phyloP scores from a whole-genome alignment of 2,329 filamentous ascomycete species.

The Colletotrichum godetiae region DNA sequence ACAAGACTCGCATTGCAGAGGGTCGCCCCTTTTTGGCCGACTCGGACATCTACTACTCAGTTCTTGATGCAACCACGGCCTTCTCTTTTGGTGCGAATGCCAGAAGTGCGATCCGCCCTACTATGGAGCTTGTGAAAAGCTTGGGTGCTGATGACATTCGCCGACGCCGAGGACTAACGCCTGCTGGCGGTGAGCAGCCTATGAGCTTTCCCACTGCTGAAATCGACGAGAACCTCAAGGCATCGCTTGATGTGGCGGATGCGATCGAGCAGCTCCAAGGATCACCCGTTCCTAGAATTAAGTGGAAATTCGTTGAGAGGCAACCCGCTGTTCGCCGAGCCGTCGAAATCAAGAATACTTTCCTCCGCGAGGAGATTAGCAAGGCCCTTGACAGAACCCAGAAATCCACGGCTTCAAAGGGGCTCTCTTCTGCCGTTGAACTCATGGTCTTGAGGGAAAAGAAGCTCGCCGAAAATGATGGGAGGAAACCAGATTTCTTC shows the following conservation, averaged over 20 bases:
- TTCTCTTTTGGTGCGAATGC: slow-evolving; percentile 40
- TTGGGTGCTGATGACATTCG: background rate
- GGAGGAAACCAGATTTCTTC: background rate
- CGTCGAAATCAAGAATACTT: background rate
- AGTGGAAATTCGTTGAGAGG: background rate
- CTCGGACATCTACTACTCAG: slow-evolving; percentile 42
- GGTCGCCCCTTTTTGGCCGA: slow-evolving; percentile 44
- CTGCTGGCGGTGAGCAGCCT: background rate
- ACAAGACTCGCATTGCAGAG: slow-evolving; percentile 43
- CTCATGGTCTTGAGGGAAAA: background rate
- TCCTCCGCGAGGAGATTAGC: background rate
- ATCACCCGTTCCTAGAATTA: background rate
- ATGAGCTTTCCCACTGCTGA: background rate
- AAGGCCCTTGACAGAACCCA: background rate
- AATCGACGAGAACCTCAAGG: background rate
- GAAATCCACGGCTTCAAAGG: background rate
- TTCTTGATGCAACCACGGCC: slow-evolving; percentile 45
- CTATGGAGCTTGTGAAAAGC: background rate
- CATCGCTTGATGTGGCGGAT: background rate
- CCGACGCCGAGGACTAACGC: background rate
- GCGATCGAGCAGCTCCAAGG: background rate
- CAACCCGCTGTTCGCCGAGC: background rate
- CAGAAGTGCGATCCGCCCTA: background rate
- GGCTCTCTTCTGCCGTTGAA: background rate
- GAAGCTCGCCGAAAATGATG: background rate